These are phyloP conservation scores for Ulota crispa DNA, from an alignment of 225 moss, liverwort and hornwort species.

Conservation along the genomic window DNA sequence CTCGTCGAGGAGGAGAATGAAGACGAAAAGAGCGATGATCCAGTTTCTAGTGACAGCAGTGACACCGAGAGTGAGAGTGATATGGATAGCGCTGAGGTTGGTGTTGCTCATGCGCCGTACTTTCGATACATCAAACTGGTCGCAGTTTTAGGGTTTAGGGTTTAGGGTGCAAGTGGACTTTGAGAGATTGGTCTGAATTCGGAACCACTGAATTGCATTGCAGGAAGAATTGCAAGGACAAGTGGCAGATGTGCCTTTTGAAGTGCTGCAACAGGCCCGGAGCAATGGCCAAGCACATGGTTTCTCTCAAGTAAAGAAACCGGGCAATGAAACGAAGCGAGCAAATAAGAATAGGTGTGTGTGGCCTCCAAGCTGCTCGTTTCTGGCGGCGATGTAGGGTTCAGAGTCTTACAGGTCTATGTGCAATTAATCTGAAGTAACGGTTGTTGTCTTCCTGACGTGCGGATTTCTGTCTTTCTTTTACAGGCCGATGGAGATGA, in stretches of 20 bases:
- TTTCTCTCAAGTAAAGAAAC: constrained; percentile 48
- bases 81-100: constrained; percentile 34
- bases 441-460: not conserved
- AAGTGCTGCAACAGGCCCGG: constrained; percentile 72
- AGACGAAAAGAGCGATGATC: constrained; percentile 16
- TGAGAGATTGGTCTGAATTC: not conserved
- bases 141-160: not conserved
- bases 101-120: not conserved
- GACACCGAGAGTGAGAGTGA: constrained; percentile 23
- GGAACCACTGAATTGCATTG: constrained; percentile 23
- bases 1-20: constrained; percentile 14
- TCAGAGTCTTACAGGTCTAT: not conserved
- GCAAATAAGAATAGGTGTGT: constrained; percentile 90
- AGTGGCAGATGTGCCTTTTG: constrained; percentile 82
- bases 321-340: constrained; percentile 57
- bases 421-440: not conserved
- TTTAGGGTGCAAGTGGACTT: not conserved
- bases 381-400: not conserved
- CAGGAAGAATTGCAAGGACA: constrained; percentile 71
- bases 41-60: constrained; percentile 10
- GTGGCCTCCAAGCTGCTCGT: not conserved
- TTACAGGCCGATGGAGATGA: constrained; percentile 88
- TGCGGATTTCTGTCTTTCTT: constrained; percentile 7
- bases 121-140: not conserved
- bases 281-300: constrained; percentile 55